Evolutionary conservation across 2,329 filamentous ascomycete species (phyloP).

Genomic region (Venturia pyrina): DNA sequence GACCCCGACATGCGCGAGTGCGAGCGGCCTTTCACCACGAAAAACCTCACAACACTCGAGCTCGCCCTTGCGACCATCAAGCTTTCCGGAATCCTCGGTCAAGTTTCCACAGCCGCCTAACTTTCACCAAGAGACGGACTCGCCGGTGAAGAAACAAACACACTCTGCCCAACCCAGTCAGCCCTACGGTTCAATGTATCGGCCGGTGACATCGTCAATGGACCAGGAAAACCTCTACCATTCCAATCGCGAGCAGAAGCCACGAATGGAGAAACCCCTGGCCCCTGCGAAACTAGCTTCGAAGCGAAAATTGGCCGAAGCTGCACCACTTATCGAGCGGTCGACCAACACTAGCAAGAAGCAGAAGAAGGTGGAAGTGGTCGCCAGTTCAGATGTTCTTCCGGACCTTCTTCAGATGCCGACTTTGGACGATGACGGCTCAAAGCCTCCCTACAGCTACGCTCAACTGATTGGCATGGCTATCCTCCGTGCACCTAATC

Average conservation of each 20-base stretch:
- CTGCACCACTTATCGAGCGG: background rate
- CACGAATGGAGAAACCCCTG: background rate
- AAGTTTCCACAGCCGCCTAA: constrained; percentile 55
- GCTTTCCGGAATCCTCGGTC: constrained; percentile 52
- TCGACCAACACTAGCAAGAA: constrained; percentile 9
- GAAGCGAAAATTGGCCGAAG: constrained; percentile 5
- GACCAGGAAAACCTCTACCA: constrained; percentile 21
- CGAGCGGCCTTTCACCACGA: constrained; percentile 55
- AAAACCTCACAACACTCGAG: constrained; percentile 51
- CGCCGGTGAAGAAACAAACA: constrained; percentile 52
- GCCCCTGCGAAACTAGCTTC: background rate
- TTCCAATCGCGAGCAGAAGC: background rate
- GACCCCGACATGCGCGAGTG: constrained; percentile 46
- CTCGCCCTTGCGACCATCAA: constrained; percentile 50
- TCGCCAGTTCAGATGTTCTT: constrained; percentile 25
- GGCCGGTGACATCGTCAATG: background rate
- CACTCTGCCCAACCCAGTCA: constrained; percentile 13
- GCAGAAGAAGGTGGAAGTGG: constrained; percentile 2
- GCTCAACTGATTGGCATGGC: constrained; percentile 95
- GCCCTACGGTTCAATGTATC: constrained; percentile 13
- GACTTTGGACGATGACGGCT: constrained; percentile 69
- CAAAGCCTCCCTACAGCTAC: constrained; percentile 87
- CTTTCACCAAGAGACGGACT: constrained; percentile 50
- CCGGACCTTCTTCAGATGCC: constrained; percentile 75
- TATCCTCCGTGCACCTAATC: constrained; percentile 74